Evolutionary conservation across 2,329 filamentous ascomycete species (phyloP), one percentile per base, ranked within the genome.

Genomic region (Rhytidhysteron rufulum): DNA sequence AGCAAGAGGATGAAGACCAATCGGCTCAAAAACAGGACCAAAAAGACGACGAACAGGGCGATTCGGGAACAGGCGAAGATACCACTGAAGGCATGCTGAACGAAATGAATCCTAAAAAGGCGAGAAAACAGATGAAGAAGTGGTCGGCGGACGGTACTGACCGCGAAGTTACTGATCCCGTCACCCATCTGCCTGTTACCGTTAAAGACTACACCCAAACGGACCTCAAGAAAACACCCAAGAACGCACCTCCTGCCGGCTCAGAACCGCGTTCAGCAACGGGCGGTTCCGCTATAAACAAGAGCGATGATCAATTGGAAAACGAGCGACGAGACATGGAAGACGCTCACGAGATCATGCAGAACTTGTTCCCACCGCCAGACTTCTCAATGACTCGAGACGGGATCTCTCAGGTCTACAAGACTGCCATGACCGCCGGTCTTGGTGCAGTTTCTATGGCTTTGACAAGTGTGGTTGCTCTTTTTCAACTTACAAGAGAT

Each of bases 181-280:
- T 87, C 29, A 88, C 84, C 2, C 84, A 87, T 62, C 69, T 87
- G 3, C 82, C 83, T 2, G 74, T 86, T 34, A 70, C 66, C 25
- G 83, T 86, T 25, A 80, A 85, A 54, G 84, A 87, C 55, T 82
- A 82, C 51, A 86, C 83, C 1, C 71, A 75, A 20, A 75, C 79
- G 29, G 80, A 84, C 38, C 67, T 87, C 22, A 67, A 74, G 44
- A 60, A 62, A 37, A 63, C 68, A 18, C 58, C 67, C 24, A 65
- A 75, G 54, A 76, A 76, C 45, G 60, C 67, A 4, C 60, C 66
- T 3, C 59, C 69, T 0, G 54, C 62, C 27, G 72, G 70, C 8
- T 56, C 61, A 13, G 61, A 67, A 13, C 51, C 53, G 1, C 57
- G 62, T 27, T 70, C 70, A 5, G 64, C 66, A 10, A 77, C 73